Base-by-base conservation (phyloP, 495 filamentous ascomycete genomes). In the Talaromyces nanjingensis region DNA sequence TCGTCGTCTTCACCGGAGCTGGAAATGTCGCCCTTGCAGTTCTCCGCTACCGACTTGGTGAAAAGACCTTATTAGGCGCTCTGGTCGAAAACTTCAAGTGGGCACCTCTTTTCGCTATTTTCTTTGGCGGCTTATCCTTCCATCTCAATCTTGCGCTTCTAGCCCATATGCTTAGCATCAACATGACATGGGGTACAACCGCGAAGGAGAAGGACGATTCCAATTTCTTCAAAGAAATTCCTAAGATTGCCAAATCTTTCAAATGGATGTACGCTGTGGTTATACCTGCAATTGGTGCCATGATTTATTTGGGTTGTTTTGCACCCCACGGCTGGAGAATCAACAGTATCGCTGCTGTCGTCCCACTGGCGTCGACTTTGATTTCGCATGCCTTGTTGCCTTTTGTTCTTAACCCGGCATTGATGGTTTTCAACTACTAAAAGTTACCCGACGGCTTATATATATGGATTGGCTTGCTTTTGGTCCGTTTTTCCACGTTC, bases 371-470 rank as follows among this genome's bases (percentile, higher is more conserved):
- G 1, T 91, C 89, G 0, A 85, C 91, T 11, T 79, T 84, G 25
- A 78, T 72, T 1, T 87, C 85, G 65, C 89, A 92, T 70, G 77
- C 91, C 63, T 71, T 91, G 56, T 70, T 91, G 61, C 89, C 89
- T 8, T 82, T 92, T 63, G 87, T 82, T 24, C 77, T 92, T 55
- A 92, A 92, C 69, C 89, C 89, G 2, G 88, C 88, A 27, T 76
- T 92, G 68, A 92, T 92, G 89, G 89, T 87, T 4, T 92, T 92
- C 74, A 88, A 87, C 42, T 91, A 86, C 86, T 91, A 79, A 74
- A 74, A 20, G 14, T 59, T 14, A 53, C 22, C 16, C 22, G 16
- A 2, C 33, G 33, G 33, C 33, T 37, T 6, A 6, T 4, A 37
- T 37, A 37, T 37, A 11, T 37, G 33, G 33, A 37, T 37, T 6